A percentile compares a stretch with the other conserved stretches of the same genome.
These are phyloP conservation scores for Volvox carteri DNA, from an alignment of 163 green algal species.

Conservation along the genomic window DNA sequence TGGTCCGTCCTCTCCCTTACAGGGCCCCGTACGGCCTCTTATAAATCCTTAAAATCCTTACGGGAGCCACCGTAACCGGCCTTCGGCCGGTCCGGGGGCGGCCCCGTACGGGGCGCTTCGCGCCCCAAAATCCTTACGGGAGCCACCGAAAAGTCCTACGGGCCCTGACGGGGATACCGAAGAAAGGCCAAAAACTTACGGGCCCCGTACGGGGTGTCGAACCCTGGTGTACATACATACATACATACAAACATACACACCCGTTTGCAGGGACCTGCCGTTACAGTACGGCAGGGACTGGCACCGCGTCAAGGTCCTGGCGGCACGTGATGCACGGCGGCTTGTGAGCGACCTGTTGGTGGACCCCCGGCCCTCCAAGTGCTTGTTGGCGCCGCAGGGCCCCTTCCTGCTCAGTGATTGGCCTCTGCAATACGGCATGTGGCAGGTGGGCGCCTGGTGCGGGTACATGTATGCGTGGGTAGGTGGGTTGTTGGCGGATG, in stretches of 20 bases:
- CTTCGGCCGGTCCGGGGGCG: no score
- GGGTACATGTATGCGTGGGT: background rate
- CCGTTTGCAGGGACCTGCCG: background rate
- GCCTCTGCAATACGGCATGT: background rate
- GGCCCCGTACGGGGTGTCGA: background rate
- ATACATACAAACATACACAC: background rate
- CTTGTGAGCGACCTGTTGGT: background rate
- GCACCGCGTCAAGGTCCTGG: background rate
- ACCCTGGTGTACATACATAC: no score
- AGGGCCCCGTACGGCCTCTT: no score
- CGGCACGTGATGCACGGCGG: background rate
- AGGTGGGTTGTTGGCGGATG: no score
- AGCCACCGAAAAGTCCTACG: background rate
- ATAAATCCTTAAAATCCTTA: no score
- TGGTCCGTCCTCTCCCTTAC: no score
- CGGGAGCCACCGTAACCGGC: no score
- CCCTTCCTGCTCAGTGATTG: background rate
- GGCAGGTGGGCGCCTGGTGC: conserved; percentile 18
- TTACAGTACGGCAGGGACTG: background rate
- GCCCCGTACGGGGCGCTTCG: no score
- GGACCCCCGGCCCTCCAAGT: background rate
- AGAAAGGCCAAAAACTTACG: background rate
- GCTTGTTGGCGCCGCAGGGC: background rate
- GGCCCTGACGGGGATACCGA: background rate
- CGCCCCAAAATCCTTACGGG: background rate